phyloP scores from a whole-genome alignment of 2,329 filamentous ascomycete species.

The Fusarium buharicum region DNA sequence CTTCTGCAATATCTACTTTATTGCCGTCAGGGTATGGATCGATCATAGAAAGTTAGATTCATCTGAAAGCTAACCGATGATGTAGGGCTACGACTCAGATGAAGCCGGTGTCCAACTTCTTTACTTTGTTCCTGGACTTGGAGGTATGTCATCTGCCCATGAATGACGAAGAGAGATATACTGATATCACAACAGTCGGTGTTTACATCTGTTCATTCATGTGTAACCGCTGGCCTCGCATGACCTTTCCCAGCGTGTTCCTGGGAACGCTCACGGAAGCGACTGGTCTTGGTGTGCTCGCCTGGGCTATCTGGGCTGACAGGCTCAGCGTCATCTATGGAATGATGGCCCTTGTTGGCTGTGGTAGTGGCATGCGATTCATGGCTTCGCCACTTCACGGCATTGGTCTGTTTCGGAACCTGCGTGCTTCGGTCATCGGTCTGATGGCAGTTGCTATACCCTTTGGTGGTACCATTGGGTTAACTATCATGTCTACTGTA shows the following conservation, averaged over 20 bases:
- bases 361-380: conserved; percentile 71
- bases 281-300: conserved; percentile 66
- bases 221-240: conserved; percentile 69
- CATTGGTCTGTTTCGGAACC: conserved; percentile 68
- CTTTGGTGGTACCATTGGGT: conserved; percentile 71
- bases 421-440: conserved; percentile 68
- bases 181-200: conserved; percentile 53
- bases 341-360: conserved; percentile 73
- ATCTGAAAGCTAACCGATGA: not conserved
- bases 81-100: conserved; percentile 59
- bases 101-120: conserved; percentile 67
- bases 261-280: conserved; percentile 66
- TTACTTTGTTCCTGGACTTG: conserved; percentile 72
- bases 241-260: conserved; percentile 69
- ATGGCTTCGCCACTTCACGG: conserved; percentile 73
- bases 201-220: conserved; percentile 67
- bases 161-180: not conserved
- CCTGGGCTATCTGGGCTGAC: conserved; percentile 64
- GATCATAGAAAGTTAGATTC: not conserved
- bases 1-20: conserved; percentile 76
- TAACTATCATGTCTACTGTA: conserved; percentile 75
- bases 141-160: conserved; percentile 50
- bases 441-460: conserved; percentile 69
- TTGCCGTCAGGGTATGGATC: conserved; percentile 60
- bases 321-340: conserved; percentile 65